Evolutionary conservation across 192 early-diverging fungal species (phyloP), one percentile per base, ranked within the genome.

Genomic region (Lobosporangium transversale): DNA sequence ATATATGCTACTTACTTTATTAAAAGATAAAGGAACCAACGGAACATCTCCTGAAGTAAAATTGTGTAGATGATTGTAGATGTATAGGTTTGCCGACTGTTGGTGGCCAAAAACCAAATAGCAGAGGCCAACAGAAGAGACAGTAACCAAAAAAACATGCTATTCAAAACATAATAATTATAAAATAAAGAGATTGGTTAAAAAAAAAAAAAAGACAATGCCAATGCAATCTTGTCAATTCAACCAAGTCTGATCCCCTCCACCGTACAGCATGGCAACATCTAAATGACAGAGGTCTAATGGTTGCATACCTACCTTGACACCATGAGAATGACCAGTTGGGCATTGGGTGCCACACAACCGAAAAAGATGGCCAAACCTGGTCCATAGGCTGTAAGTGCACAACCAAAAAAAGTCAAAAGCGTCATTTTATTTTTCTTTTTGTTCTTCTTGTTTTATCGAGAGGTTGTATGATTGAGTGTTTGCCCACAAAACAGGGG

Each of bases 71-170:
- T 62, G 31, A 94, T 86, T 2, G 82, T 86, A 5, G 84, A 74
- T 2, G 64, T 53, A 30, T 84, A 74, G 11, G 61, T 78, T 23
- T 56, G n/a, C 60, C 83, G 84, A 31, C 78, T 56, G 20, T 60
- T 43, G 24, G 70, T 80, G 0, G 80, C 79, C 3, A 89, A 27
- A 64, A 80, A 92, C 91, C 93, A 94, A 54, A 93, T 85, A n/a
- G 84, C 76, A 14, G 91, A 90, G 10, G 93, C 82, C 0, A 93
- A 26, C 1, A 94, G 80, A 30, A 94, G 80, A 0, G 93, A 89
- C 21, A 94, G 55, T 15, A 94, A 79, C 87, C 91, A 94, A 63
- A 94, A 94, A 80, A 94, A 94, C 14, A 93, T 91, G 58, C 93
- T 94, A 42, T 21, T 29, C 32, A 4, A 20, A 32, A 24, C 20